phyloP scores from a whole-genome alignment of 2,329 filamentous ascomycete genomes.

The Phyllosticta citribraziliensis region DNA sequence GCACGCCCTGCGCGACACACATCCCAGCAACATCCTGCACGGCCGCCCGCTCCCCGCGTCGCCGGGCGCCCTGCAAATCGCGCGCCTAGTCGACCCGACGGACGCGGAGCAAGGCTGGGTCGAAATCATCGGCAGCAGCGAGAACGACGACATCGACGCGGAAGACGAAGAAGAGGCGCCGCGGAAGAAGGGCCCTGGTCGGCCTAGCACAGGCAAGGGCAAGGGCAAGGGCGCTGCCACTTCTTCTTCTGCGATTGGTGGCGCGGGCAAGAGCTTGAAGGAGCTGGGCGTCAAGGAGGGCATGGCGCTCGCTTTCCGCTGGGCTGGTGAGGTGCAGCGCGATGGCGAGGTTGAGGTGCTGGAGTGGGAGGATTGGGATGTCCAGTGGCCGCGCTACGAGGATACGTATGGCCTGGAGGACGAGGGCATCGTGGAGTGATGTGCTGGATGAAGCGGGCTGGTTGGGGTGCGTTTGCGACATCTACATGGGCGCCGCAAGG shows the following conservation, averaged over 20 bases:
- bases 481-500: too few species aligned
- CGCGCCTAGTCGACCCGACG: conserved; percentile 30
- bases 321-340: conserved; percentile 13
- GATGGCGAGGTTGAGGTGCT: background rate
- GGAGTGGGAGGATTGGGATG: conserved; percentile 23
- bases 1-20: conserved; percentile 31
- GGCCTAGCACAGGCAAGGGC: conserved; percentile 8
- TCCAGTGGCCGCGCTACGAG: conserved; percentile 26
- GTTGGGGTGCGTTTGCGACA: too few species aligned
- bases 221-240: conserved; percentile 19
- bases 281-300: conserved; percentile 26
- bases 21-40: conserved; percentile 23
- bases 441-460: background rate
- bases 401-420: conserved; percentile 25
- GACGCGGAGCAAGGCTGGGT: conserved; percentile 32
- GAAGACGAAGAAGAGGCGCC: conserved; percentile 18
- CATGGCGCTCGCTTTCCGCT: conserved; percentile 28
- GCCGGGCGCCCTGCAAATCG: conserved; percentile 32
- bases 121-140: conserved; percentile 19
- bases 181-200: background rate
- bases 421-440: conserved; percentile 7
- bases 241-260: background rate
- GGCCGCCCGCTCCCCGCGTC: conserved; percentile 29
- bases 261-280: conserved; percentile 21
- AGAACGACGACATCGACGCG: conserved; percentile 11